Percentiles rank a stretch among this genome's conserved stretches.
These are phyloP conservation scores for Naganishia vaughanmartiniae DNA, from an alignment of 768 basidiomycete genomes.

Conservation along the genomic window DNA sequence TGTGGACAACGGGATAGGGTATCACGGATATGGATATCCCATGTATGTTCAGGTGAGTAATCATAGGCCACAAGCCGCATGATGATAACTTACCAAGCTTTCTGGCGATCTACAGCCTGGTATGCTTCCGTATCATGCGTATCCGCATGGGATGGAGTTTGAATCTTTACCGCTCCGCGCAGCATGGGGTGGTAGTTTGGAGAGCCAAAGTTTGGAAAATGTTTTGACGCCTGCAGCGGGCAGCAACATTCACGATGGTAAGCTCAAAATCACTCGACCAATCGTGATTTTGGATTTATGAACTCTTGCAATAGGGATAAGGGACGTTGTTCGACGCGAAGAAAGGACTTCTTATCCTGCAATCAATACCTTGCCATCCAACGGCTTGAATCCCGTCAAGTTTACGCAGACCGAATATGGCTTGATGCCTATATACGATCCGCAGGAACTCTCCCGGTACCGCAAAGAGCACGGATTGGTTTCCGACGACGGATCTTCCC, in stretches of 20 bases:
- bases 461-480: conserved; percentile 4
- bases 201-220: neutral
- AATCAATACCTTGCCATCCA: neutral
- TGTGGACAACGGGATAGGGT: neutral
- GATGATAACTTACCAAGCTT: neutral
- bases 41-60: neutral
- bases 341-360: neutral
- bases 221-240: neutral
- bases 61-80: neutral
- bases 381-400: conserved; percentile 7
- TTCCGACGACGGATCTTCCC: neutral
- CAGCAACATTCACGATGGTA: neutral
- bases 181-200: neutral
- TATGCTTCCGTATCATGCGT: neutral
- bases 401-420: conserved; percentile 16
- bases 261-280: neutral
- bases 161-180: neutral
- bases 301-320: neutral
- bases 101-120: neutral
- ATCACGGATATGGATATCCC: conserved; percentile 2
- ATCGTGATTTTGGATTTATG: neutral
- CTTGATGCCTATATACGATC: conserved; percentile 20
- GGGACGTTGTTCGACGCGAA: neutral
- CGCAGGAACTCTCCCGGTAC: conserved; percentile 17
- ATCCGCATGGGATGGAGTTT: neutral